Evolutionary conservation across 2,329 filamentous ascomycete genomes (phyloP).

Genomic region (Fusarium pseudoanthophilum): DNA sequence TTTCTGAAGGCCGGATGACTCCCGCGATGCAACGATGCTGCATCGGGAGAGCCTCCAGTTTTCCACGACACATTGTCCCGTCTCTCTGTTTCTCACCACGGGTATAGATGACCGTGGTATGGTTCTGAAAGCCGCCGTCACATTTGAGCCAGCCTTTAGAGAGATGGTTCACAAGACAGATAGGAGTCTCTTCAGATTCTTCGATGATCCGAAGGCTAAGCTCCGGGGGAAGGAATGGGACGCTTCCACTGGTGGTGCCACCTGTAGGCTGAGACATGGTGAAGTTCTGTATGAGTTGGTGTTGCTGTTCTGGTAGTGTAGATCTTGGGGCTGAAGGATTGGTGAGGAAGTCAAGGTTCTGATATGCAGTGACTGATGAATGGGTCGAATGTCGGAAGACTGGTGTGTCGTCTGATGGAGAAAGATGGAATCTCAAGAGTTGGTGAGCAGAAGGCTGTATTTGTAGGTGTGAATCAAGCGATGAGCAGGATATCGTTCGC

Average conservation of each 20-base stretch:
- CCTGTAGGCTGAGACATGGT: neutral
- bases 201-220: neutral
- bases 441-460: neutral
- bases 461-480: neutral
- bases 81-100: neutral
- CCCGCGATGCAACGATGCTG: neutral
- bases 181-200: neutral
- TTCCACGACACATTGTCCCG: neutral
- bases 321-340: neutral
- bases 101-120: neutral
- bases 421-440: neutral
- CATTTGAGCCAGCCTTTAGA: neutral
- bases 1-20: neutral
- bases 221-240: neutral
- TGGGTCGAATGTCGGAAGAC: neutral
- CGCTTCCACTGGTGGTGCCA: rapidly evolving
- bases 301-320: too few species aligned
- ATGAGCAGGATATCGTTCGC: rapidly evolving
- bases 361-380: neutral
- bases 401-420: neutral
- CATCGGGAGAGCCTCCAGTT: neutral
- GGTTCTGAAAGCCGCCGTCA: neutral
- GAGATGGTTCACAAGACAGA: neutral
- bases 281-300: rapidly evolving
- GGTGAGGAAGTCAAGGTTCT: neutral